Base-by-base conservation (phyloP, 495 filamentous ascomycete genomes). In the Aspergillus mulundensis region DNA sequence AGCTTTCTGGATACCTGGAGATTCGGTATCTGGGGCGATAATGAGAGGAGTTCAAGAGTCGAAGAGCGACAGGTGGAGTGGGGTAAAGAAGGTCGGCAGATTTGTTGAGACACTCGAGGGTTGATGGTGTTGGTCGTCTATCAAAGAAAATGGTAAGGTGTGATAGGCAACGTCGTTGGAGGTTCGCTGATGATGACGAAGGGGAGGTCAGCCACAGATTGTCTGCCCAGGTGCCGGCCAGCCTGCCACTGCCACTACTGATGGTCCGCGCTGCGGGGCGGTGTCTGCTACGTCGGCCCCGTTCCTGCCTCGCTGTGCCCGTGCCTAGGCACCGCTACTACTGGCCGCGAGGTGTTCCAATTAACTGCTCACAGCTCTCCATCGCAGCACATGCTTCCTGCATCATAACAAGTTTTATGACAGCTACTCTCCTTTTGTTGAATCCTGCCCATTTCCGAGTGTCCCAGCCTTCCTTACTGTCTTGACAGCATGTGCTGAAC, bases 401-500 rank as follows among this genome's bases (percentile, higher is more conserved):
- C 38, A 56, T 24, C 19, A 25, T 49, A 46, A 44, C 21, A 25
- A 16, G 21, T 34, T 20, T 38, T 21, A 20, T 19, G 38, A 30
- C 20, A 50, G 47, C 47, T 34, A 18, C 47, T 46, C 47, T 50
- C 18, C 24, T 36, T 50, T 21, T 5, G 25, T 14, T 38, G n/a
- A 30, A 49, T 34, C 32, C 30, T 50, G 43, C 43, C 32, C 30
- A 21, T 50, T 16, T 2, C 18, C 38, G 16, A 38, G 41, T 16
- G 11, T 36, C 5, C 12, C 12, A 11, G 32, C 32, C 18, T 23
- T 39, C 47, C 34, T 28, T 40, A 7, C 43, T 24, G 16, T 50
- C 30, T 18, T 21, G 14, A 50, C 58, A 61, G 56, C 61, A 71
- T 71, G 65, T 65, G 69, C 53, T 64, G 55, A 54, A 54, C 14